Base-by-base conservation (phyloP, 2,329 filamentous ascomycete species). In the Colletotrichum gigasporum region DNA sequence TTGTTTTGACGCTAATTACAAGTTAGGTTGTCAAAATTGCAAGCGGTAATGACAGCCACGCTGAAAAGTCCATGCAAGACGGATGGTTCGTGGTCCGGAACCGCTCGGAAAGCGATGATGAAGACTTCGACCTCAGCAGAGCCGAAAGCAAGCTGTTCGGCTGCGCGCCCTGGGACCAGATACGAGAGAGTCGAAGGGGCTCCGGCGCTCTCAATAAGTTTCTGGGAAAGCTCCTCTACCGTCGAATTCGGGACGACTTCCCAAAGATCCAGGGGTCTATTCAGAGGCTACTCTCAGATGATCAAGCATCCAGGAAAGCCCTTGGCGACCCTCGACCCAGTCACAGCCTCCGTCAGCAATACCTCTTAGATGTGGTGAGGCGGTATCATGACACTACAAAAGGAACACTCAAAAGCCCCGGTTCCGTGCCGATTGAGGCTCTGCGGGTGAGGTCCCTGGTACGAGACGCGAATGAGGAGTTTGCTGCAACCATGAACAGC, bases 81-180 rank as follows among this genome's bases (percentile, higher is more conserved):
- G 71, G 72, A 5, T 79, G 77, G 75, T 79, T 78, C 26, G 70
- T 77, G 2, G 77, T 79, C 10, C 72, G 75, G 18, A 79, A 79
- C 34, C 69, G 69, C n/a, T 65, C 61, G 1, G 64, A 65, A 0
- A 63, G 65, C n/a, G 72, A 74, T 9, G 63, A 68, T 2, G 63
- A 64, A 0, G 63, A 67, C 1, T 71, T 75, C 45, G 68, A 77
- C 16, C 68, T 75, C 3, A 67, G 60, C 7, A 37, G 63, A 7
- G 71, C 69, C 1, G 76, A 79, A 52, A 59, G 52, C 14, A 59
- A 65, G 0, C 69, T 76, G 0, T 77, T 79, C n/a, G 45, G 53
- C 11, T 65, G 51, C 5, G 11, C 51, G 0, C 73, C 72, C 1
- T 79, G 76, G 77, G 65, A 59, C 20, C 48, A 63, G 0, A 71